phyloP scores from a whole-genome alignment of 805 yeast genomes.

The Candida lessepsii region DNA sequence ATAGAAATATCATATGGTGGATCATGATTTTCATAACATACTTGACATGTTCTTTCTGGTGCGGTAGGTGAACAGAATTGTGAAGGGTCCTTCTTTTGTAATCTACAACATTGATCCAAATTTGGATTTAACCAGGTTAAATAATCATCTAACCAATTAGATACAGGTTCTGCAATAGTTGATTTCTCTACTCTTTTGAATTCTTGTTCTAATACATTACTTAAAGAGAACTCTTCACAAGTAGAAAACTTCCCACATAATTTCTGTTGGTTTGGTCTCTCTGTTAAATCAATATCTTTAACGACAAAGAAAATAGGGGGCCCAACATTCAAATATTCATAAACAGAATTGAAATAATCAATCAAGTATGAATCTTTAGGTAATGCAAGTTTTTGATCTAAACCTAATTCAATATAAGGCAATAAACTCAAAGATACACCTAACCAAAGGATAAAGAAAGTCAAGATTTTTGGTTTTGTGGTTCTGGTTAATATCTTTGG shows the following conservation, averaged over 20 bases:
- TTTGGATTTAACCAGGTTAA: constrained; percentile 84
- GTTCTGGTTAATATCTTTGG: constrained; percentile 54
- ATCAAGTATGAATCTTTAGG: constrained; percentile 82
- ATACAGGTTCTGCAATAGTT: constrained; percentile 75
- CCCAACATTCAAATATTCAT: constrained; percentile 73
- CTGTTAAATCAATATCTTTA: constrained; percentile 63
- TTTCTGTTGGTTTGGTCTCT: constrained; percentile 60
- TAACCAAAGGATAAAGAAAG: constrained; percentile 58
- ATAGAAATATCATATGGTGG: constrained; percentile 68
- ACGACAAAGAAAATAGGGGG: constrained; percentile 90
- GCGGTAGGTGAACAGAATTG: constrained; percentile 68
- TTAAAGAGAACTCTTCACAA: constrained; percentile 75
- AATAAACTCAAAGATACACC: constrained; percentile 67
- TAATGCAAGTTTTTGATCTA: constrained; percentile 86
- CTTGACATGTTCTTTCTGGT: constrained; percentile 68
- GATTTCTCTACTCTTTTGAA: constrained; percentile 62
- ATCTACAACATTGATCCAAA: constrained; percentile 80
- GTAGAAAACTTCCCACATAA: constrained; percentile 87
- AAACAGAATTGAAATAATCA: constrained; percentile 75
- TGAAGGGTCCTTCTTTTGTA: constrained; percentile 45
- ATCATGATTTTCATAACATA: constrained; percentile 62
- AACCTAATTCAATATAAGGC: constrained; percentile 72
- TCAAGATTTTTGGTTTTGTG: constrained; percentile 47
- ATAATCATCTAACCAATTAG: constrained; percentile 93
- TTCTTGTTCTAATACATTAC: constrained; percentile 84